Percentiles rank a stretch among this genome's conserved stretches.
phyloP scores from a whole-genome alignment of 2,329 filamentous ascomycete species.

The Aspergillus spinulosporus region DNA sequence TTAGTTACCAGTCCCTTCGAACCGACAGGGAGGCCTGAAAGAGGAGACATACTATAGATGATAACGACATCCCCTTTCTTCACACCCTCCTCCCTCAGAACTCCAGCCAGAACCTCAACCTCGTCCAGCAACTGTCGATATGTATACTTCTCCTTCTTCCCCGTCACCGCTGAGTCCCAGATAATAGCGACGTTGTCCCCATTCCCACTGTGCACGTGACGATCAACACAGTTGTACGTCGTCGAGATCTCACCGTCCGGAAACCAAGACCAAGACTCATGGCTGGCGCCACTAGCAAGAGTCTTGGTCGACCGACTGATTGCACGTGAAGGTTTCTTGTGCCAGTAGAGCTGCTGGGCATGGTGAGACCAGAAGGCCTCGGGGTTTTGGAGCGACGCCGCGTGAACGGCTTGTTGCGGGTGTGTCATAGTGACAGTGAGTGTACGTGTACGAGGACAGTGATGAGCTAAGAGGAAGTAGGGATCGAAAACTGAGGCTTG shows the following conservation, averaged over 20 bases:
- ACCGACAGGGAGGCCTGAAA: neutral
- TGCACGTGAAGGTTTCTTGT: conserved; percentile 67
- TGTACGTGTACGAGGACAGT: neutral
- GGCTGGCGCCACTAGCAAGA: conserved; percentile 59
- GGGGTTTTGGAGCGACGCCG: conserved; percentile 65
- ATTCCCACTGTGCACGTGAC: conserved; percentile 79
- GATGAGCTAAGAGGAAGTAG: neutral
- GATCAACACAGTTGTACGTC: conserved; percentile 86
- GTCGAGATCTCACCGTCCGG: conserved; percentile 85
- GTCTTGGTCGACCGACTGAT: conserved; percentile 64
- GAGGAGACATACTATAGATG: conserved; percentile 70
- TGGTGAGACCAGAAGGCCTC: conserved; percentile 74
- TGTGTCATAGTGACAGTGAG: conserved; percentile 19
- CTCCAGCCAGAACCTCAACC: conserved; percentile 78
- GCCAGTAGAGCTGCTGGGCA: conserved; percentile 76
- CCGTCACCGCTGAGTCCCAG: conserved; percentile 85
- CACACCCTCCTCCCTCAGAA: conserved; percentile 78
- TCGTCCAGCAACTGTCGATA: conserved; percentile 76
- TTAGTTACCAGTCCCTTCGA: neutral
- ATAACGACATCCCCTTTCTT: conserved; percentile 82
- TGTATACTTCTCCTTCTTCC: conserved; percentile 68
- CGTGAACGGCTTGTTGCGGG: conserved; percentile 53
- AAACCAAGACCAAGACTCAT: conserved; percentile 88
- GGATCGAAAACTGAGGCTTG: neutral
- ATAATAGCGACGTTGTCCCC: conserved; percentile 74